A percentile compares a stretch with the other conserved stretches of the same genome.
phyloP scores from a whole-genome alignment of 768 basidiomycete species.

The Serendipita sp. region DNA sequence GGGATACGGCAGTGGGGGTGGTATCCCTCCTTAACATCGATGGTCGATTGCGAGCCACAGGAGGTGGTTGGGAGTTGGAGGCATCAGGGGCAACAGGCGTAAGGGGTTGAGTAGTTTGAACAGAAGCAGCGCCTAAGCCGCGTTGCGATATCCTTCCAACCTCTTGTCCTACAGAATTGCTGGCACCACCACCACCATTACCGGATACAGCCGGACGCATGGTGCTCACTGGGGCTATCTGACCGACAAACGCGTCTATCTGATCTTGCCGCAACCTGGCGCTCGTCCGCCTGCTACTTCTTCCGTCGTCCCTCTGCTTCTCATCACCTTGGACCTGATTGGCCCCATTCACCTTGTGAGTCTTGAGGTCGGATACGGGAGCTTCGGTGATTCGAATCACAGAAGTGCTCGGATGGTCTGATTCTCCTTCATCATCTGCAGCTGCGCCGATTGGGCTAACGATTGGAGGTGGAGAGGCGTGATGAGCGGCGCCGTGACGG shows the following conservation, averaged over 20 bases:
- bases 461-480: neutral
- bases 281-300: neutral
- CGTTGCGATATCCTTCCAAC: neutral
- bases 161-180: neutral
- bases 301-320: neutral
- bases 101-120: neutral
- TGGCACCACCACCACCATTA: neutral
- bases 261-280: neutral
- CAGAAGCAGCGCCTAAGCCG: neutral
- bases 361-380: neutral
- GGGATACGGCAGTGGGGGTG: neutral
- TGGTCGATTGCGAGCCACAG: neutral
- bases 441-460: neutral
- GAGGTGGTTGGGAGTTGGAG: neutral
- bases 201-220: neutral
- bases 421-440: neutral
- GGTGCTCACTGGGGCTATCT: neutral
- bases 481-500: constrained; percentile 1
- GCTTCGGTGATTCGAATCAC: neutral
- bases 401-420: neutral
- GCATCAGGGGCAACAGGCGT: neutral
- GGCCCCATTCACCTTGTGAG: neutral
- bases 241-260: neutral
- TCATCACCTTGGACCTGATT: neutral
- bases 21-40: constrained; percentile 3